Base-by-base conservation (phyloP, 2,329 filamentous ascomycete genomes). In the Neopestalotiopsis sp. region DNA sequence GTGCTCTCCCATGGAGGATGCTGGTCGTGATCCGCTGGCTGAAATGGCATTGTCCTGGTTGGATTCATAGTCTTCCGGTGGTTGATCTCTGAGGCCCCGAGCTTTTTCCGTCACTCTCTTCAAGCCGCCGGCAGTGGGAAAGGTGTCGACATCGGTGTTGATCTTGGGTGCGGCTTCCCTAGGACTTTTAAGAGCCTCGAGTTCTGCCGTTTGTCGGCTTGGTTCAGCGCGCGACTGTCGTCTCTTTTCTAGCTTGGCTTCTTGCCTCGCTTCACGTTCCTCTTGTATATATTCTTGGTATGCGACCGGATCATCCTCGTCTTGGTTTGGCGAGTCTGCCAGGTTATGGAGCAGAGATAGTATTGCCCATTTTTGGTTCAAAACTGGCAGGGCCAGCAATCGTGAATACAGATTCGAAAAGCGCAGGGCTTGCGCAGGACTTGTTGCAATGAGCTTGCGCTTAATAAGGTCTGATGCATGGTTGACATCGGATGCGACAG, bases 331-430 rank as follows among this genome's bases (percentile, higher is more conserved):
- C 3, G 88, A 89, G 76, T 95, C 92, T 70, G 93, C 90, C 62
- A 98, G 88, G 75, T 94, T 91, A 78, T 96, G 92, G 57, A 99
- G 88, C 57, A 99, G 90, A 78, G 97, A 97, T 24, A 99, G 86
- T 72, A 99, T 98, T 3, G 93, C 94, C 94, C 95, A 98, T 87
- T 99, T 99, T 80, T 97, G 93, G 75, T 93, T 92, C 59, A 99
- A 86, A 5, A 98, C 95, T 0, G 95, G 95, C 72, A 98, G 90
- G n/a, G 94, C 93, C 32, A 98, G 85, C 20, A 99, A 88, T 68
- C 94, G 89, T 42, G 94, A 94, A 81, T 98, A 97, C 34, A 99
- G 88, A 77, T 97, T 97, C 30, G 94, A 92, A 81, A 98, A 97
- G 71, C 91, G 89, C 24, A 95, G 86, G 3, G 95, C 94, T 80